A percentile compares a stretch with the other conserved stretches of the same genome.
These are phyloP conservation scores for Aspergillus fructus DNA, from an alignment of 2,329 filamentous ascomycete species.

Conservation along the genomic window DNA sequence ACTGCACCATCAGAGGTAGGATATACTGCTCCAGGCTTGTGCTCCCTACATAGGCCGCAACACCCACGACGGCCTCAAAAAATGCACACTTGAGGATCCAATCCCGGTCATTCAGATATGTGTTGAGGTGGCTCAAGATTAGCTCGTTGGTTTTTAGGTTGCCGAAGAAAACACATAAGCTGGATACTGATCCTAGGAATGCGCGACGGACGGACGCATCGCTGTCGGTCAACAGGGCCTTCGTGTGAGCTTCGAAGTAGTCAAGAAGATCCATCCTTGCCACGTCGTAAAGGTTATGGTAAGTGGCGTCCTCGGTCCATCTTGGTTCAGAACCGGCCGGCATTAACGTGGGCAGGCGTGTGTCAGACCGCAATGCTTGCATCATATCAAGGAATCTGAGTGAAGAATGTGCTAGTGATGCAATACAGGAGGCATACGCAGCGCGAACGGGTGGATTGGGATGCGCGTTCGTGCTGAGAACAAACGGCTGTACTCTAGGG, in stretches of 20 bases:
- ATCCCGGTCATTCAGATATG: conserved; percentile 92
- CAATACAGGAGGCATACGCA: conserved; percentile 89
- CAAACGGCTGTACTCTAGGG: conserved; percentile 58
- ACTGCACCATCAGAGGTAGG: conserved; percentile 91
- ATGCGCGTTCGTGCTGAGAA: conserved; percentile 52
- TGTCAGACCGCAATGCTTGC: conserved; percentile 80
- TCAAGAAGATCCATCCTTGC: conserved; percentile 80
- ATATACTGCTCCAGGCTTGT: conserved; percentile 93
- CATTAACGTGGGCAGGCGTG: conserved; percentile 73
- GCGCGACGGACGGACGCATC: conserved; percentile 85
- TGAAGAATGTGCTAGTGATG: conserved; percentile 82
- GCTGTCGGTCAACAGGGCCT: conserved; percentile 80
- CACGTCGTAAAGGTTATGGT: conserved; percentile 82
- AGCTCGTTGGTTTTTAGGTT: conserved; percentile 91
- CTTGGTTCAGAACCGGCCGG: conserved; percentile 73
- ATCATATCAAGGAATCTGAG: conserved; percentile 86
- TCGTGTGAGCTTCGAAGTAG: conserved; percentile 84
- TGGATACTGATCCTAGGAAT: conserved; percentile 86
- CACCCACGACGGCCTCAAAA: conserved; percentile 91
- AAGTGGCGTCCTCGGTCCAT: conserved; percentile 65
- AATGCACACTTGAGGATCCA: conserved; percentile 97
- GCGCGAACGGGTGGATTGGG: conserved; percentile 74
- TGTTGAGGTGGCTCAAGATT: conserved; percentile 93
- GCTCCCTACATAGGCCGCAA: conserved; percentile 85
- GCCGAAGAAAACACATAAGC: conserved; percentile 92